Base-by-base conservation (phyloP, 2,329 filamentous ascomycete species). In the Alternaria viburni region DNA sequence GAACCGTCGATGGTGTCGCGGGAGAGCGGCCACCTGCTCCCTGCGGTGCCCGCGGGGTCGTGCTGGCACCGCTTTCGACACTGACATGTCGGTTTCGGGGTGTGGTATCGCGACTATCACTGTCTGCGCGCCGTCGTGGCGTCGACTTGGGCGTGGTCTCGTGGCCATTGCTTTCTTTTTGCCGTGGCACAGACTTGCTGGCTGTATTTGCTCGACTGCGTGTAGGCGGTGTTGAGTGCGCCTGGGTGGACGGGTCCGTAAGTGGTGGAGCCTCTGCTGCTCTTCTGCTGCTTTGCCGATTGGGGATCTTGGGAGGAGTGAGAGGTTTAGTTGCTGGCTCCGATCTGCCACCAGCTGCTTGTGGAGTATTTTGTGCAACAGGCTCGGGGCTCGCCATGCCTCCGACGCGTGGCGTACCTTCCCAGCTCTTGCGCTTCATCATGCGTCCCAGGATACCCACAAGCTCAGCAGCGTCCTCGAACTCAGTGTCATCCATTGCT, bases 401-500 rank as follows among this genome's bases (percentile, higher is more conserved):
- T n/a, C 69, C 71, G 21, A 80, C 73, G 10, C 72, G 74, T 28
- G 77, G 78, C 19, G 77, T 79, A 4, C 74, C 75, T 66, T 80
- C 79, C 69, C 74, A 80, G 52, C 77, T 76, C 68, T 81, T 74
- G 2, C 93, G 87, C 81, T 91, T 94, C 86, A 94, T 93, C 90
- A 97, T 96, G 74, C 90, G 92, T 7, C 93, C 93, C 1, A 98
- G 80, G 0, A 96, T 90, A 1, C 91, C 91, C 9, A 98, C 94
- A 12, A 97, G 86, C 73, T 95, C 91, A 61, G 93, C 93, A 0
- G 94, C 93, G 78, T 98, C 96, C 68, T 91, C 89, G 77, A 97
- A 99, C 84, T 96, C 96, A 69, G 96, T 93, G 74, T 98, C 94
- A 62, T 96, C 93, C 89, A 98, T 95, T 19, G 92, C 93, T 79